These are phyloP conservation scores for Monosporascus sp. DNA, from an alignment of 2,329 filamentous ascomycete species.

Conservation along the genomic window DNA sequence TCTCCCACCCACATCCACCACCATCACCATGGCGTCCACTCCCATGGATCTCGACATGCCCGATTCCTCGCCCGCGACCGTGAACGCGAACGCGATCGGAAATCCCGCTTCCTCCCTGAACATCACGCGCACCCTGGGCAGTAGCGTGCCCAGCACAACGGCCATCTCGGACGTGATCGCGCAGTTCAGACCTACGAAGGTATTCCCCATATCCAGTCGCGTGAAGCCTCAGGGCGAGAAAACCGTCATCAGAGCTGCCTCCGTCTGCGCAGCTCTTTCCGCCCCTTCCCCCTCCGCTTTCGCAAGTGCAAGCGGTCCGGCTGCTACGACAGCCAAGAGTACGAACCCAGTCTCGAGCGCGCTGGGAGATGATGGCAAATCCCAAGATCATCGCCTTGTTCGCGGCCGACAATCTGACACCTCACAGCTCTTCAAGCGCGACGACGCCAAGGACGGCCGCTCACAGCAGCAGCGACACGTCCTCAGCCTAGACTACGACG, in stretches of 20 bases:
- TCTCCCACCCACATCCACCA: neutral
- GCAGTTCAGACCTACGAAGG: constrained; percentile 75
- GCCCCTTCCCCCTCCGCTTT: too few relatives aligned
- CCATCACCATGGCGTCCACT: constrained; percentile 43
- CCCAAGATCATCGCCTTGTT: neutral
- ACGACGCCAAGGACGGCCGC: constrained; percentile 48
- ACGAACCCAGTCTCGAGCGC: neutral
- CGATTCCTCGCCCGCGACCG: constrained; percentile 31
- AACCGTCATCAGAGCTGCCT: neutral
- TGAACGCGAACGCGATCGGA: constrained; percentile 29
- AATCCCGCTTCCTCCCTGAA: constrained; percentile 37
- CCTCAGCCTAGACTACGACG: constrained; percentile 93
- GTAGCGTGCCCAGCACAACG: constrained; percentile 43
- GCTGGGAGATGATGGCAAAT: neutral
- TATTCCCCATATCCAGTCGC: constrained; percentile 30
- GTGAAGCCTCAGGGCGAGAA: neutral
- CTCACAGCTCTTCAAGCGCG: constrained; percentile 54
- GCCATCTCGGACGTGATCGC: constrained; percentile 74
- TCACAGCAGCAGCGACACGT: constrained; percentile 59
- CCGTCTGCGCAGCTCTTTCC: neutral
- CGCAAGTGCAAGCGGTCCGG: neutral
- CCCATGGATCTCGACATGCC: constrained; percentile 53
- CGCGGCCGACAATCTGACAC: constrained; percentile 3
- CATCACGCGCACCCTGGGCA: constrained; percentile 43
- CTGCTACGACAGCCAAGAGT: neutral